phyloP scores from a whole-genome alignment of 768 basidiomycete genomes.

The Suillus spraguei region DNA sequence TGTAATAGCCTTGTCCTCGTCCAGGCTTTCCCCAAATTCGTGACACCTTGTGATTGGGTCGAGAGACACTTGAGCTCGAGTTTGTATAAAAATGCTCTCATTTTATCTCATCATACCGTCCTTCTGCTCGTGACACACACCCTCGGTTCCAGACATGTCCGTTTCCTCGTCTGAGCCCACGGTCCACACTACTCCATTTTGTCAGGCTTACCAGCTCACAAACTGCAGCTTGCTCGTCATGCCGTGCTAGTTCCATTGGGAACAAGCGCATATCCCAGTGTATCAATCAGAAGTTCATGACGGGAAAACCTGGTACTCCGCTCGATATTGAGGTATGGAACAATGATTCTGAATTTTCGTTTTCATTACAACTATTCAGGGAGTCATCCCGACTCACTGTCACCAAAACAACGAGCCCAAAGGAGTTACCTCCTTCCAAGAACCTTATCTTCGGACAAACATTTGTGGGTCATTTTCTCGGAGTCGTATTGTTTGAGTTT shows the following conservation, averaged over 20 bases:
- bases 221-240: conserved; percentile 2
- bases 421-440: conserved; percentile 62
- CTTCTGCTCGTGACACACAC: neutral
- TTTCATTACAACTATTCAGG: too few relatives aligned
- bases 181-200: conserved; percentile 14
- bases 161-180: conserved; percentile 11
- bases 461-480: conserved; percentile 54
- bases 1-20: neutral
- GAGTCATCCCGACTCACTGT: conserved; percentile 54
- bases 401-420: conserved; percentile 53
- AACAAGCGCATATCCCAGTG: conserved; percentile 16
- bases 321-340: conserved; percentile 56
- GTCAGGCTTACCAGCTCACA: conserved; percentile 8
- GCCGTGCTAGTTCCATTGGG: conserved; percentile 14
- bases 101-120: neutral
- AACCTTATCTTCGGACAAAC: conserved; percentile 82
- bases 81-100: neutral
- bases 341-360: neutral
- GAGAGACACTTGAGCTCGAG: neutral
- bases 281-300: conserved; percentile 43
- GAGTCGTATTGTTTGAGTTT: conserved; percentile 7
- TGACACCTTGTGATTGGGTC: conserved; percentile 4
- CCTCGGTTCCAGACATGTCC: conserved; percentile 22
- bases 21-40: neutral
- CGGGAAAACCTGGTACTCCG: conserved; percentile 44